A percentile compares a stretch with the other conserved stretches of the same genome.
Evolutionary conservation across 2,329 filamentous ascomycete genomes (phyloP).

Genomic region (Colletotrichum sp.): DNA sequence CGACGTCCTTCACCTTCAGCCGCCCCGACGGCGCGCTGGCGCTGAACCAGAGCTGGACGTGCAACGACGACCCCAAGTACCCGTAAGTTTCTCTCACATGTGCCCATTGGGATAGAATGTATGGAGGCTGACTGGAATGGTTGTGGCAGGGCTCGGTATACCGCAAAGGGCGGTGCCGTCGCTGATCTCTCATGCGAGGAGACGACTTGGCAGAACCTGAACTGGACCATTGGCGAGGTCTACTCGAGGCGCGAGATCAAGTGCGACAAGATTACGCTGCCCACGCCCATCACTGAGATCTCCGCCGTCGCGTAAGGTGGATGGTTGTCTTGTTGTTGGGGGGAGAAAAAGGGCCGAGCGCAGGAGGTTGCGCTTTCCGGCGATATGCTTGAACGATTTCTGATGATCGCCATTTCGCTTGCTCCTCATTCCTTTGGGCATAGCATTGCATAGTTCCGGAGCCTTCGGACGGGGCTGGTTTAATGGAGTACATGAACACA

Average conservation of each 20-base stretch:
- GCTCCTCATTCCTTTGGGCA: neutral
- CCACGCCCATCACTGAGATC: constrained; percentile 30
- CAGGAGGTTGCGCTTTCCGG: neutral
- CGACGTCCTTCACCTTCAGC: constrained; percentile 49
- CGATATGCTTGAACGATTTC: neutral
- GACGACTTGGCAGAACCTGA: constrained; percentile 29
- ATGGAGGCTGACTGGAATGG: neutral
- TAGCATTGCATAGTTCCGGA: neutral
- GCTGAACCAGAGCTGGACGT: constrained; percentile 56
- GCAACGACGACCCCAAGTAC: constrained; percentile 40
- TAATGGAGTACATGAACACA: neutral
- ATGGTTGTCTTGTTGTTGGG: neutral
- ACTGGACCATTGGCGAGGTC: constrained; percentile 35
- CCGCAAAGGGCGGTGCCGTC: constrained; percentile 28
- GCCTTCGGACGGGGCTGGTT: neutral
- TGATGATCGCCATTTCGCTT: neutral
- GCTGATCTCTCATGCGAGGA: constrained; percentile 35
- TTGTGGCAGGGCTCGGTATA: constrained; percentile 28
- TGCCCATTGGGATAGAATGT: neutral
- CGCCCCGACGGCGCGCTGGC: constrained; percentile 38
- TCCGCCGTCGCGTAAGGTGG: constrained; percentile 27
- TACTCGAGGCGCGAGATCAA: constrained; percentile 34
- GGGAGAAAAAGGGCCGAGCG: neutral
- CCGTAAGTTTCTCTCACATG: constrained; percentile 7
- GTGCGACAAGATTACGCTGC: constrained; percentile 30